Percentiles rank a stretch among this genome's conserved stretches.
phyloP scores from a whole-genome alignment of 345 rosid species.

The Ceriops decandra region DNA sequence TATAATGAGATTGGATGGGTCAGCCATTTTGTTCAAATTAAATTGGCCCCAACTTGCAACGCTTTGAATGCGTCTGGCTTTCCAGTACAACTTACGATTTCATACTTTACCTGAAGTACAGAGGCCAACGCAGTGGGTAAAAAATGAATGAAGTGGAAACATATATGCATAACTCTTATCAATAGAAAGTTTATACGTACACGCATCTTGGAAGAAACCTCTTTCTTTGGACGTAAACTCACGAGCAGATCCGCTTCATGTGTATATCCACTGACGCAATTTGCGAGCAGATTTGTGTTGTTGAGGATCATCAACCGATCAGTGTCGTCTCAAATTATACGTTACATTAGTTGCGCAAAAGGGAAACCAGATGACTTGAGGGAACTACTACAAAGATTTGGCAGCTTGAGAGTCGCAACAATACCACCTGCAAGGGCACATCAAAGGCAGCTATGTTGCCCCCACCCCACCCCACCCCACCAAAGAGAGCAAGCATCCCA shows the following conservation, averaged over 20 bases:
- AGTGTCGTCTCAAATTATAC: background rate
- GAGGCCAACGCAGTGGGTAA: background rate
- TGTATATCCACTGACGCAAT: background rate
- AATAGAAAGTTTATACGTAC: background rate
- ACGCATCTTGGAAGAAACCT: background rate
- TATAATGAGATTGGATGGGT: background rate
- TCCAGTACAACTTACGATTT: background rate
- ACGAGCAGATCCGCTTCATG: background rate
- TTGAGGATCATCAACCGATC: slow-evolving; percentile 9
- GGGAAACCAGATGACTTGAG: slow-evolving; percentile 75
- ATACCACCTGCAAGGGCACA: slow-evolving; percentile 72
- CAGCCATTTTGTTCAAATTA: background rate
- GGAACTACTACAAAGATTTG: slow-evolving; percentile 54
- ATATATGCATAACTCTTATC: background rate
- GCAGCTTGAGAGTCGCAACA: slow-evolving; percentile 57
- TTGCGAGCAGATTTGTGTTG: background rate
- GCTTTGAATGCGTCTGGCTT: background rate
- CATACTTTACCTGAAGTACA: background rate
- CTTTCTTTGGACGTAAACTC: slow-evolving; percentile 12
- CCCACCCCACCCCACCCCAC: slow-evolving; percentile 39
- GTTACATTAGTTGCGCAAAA: slow-evolving; percentile 41
- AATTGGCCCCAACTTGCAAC: background rate
- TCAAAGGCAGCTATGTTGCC: slow-evolving; percentile 87
- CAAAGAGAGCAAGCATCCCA: slow-evolving; percentile 92
- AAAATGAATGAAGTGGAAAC: background rate